Percentiles rank a stretch among this genome's conserved stretches.
Evolutionary conservation across 225 moss, liverwort and hornwort species (phyloP).

Genomic region (Anthoceros angustus): DNA sequence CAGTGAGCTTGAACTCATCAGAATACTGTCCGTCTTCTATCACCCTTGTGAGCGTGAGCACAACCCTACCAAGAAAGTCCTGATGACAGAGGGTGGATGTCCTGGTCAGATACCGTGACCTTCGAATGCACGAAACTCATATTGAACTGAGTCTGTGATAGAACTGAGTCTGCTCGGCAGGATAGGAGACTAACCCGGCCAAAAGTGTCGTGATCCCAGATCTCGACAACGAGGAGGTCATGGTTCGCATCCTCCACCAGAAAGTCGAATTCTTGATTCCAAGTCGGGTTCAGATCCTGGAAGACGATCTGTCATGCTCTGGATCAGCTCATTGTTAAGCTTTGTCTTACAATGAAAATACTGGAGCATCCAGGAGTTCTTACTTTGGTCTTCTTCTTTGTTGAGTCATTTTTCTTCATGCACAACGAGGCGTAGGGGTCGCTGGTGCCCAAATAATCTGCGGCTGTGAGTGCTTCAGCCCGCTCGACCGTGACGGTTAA

Average conservation of each 20-base stretch:
- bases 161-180: too few relatives aligned
- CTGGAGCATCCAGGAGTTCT: background rate
- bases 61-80: conserved; percentile 56
- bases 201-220: conserved; percentile 86
- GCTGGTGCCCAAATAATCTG: conserved; percentile 52
- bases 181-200: conserved; percentile 49
- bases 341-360: background rate
- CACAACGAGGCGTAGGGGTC: conserved; percentile 62
- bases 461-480: conserved; percentile 52
- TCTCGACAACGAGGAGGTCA: conserved; percentile 47
- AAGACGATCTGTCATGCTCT: conserved; percentile 28
- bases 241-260: conserved; percentile 52
- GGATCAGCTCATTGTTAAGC: background rate
- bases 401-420: conserved; percentile 38
- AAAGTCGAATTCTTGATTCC: conserved; percentile 54
- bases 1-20: conserved; percentile 46
- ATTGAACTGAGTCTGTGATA: background rate
- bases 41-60: conserved; percentile 59
- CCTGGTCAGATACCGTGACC: background rate
- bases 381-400: conserved; percentile 57
- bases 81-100: conserved; percentile 10
- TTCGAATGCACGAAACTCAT: background rate
- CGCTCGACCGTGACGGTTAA: conserved; percentile 54
- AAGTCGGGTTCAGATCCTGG: conserved; percentile 52
- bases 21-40: conserved; percentile 28